These are phyloP conservation scores for Aureobasidium melanogenum DNA, from an alignment of 2,329 filamentous ascomycete species.

Conservation along the genomic window DNA sequence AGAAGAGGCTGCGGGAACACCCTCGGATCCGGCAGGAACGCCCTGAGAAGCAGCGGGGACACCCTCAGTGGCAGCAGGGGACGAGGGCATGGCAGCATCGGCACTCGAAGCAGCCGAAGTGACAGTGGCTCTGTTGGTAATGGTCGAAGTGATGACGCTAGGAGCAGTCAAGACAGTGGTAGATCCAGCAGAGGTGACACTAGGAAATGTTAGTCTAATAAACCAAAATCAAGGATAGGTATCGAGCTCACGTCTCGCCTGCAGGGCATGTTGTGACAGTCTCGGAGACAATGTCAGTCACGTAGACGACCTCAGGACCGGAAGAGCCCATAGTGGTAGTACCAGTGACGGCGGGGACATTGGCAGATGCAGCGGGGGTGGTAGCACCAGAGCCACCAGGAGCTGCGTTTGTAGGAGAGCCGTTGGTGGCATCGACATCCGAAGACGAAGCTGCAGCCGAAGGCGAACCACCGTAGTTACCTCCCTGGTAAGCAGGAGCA, in stretches of 20 bases:
- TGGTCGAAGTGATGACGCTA: slow-evolving; percentile 5
- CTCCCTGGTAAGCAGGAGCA: background rate
- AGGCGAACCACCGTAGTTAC: background rate
- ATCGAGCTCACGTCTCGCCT: slow-evolving; percentile 7
- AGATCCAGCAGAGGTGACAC: no score
- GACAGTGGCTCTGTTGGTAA: background rate
- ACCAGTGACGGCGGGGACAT: background rate
- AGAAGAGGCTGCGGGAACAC: background rate
- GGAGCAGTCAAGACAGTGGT: slow-evolving; percentile 10
- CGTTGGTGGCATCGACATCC: background rate
- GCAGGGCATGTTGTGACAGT: slow-evolving; percentile 12
- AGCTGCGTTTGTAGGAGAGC: background rate
- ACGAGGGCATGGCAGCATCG: background rate
- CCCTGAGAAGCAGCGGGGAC: background rate
- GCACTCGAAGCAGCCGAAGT: background rate
- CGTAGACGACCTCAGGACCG: slow-evolving; percentile 4
- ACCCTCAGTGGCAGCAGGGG: background rate
- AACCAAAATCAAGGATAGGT: no score
- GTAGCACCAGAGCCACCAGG: background rate
- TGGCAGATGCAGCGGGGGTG: background rate
- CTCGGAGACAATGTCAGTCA: slow-evolving; percentile 10
- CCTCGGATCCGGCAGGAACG: background rate
- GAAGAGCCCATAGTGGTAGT: background rate
- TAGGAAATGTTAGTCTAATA: no score
- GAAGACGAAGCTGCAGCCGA: background rate